These are phyloP conservation scores for Trebouxia gelatinosa DNA, from an alignment of 163 green algal genomes.

Conservation along the genomic window DNA sequence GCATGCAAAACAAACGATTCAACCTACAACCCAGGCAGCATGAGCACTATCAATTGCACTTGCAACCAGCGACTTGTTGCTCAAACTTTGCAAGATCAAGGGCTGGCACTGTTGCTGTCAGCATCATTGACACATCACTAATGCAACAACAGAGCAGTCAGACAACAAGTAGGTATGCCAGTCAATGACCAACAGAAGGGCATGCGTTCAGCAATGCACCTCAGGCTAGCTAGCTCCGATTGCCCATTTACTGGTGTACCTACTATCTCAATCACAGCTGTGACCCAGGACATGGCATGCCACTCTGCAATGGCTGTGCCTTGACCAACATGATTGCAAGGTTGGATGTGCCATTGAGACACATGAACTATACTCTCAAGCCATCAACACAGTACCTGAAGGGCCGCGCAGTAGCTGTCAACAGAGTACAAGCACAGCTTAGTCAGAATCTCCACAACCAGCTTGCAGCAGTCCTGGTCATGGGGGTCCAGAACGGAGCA, in stretches of 20 bases:
- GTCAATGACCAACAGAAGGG: too few species aligned
- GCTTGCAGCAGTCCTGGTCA: constrained; percentile 24
- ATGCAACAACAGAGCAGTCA: too few species aligned
- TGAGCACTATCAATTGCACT: too few species aligned
- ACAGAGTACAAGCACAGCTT: constrained; percentile 37
- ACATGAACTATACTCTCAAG: neutral
- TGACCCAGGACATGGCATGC: neutral
- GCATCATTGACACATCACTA: too few species aligned
- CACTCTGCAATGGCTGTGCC: neutral
- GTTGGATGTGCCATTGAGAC: neutral
- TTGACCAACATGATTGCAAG: neutral
- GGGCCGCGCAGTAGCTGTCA: constrained; percentile 30
- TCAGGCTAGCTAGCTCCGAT: too few species aligned
- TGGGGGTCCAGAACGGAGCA: constrained; percentile 27
- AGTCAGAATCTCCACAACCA: constrained; percentile 43
- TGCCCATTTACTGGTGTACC: too few species aligned
- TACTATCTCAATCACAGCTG: neutral
- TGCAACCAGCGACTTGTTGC: too few species aligned
- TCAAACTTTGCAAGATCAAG: too few species aligned
- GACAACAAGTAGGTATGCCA: too few species aligned
- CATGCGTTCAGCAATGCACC: too few species aligned
- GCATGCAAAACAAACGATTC: neutral
- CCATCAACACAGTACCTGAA: constrained; percentile 3
- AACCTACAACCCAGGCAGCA: neutral
- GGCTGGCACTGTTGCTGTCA: too few species aligned